phyloP scores from a whole-genome alignment of 345 rosid species.

The Corchorus capsularis region DNA sequence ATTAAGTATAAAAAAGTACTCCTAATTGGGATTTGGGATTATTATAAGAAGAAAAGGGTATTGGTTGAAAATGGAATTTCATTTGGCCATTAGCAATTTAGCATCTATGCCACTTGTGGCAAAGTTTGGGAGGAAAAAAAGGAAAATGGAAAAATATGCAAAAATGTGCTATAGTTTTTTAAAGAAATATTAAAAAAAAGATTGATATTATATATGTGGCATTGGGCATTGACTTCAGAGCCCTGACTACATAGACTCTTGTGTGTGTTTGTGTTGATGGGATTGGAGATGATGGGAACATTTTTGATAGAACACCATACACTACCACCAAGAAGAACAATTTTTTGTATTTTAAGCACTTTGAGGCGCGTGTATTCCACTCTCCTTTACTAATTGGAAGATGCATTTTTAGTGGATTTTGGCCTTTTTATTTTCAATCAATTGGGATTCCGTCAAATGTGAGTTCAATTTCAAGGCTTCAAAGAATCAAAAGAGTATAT shows the following conservation, averaged over 20 bases:
- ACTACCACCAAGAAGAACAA: neutral
- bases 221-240: slow-evolving; percentile 48
- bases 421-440: neutral
- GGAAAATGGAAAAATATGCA: neutral
- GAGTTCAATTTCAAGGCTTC: neutral
- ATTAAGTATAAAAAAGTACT: neutral
- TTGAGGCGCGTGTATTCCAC: neutral
- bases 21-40: slow-evolving; percentile 36
- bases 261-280: slow-evolving; percentile 25
- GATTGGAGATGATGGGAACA: slow-evolving; percentile 33
- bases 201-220: neutral
- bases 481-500: neutral
- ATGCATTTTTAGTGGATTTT: neutral
- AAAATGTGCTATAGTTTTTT: neutral
- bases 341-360: neutral
- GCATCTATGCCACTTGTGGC: slow-evolving; percentile 28
- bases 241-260: slow-evolving; percentile 22
- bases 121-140: neutral
- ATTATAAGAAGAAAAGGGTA: slow-evolving; percentile 22
- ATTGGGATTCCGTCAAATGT: neutral
- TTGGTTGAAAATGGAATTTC: slow-evolving; percentile 44
- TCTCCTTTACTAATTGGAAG: neutral
- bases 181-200: neutral
- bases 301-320: slow-evolving; percentile 13
- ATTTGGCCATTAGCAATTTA: slow-evolving; percentile 34